Conservation (phyloP, 306 rosid genomes). For the Vicia faba region DNA sequence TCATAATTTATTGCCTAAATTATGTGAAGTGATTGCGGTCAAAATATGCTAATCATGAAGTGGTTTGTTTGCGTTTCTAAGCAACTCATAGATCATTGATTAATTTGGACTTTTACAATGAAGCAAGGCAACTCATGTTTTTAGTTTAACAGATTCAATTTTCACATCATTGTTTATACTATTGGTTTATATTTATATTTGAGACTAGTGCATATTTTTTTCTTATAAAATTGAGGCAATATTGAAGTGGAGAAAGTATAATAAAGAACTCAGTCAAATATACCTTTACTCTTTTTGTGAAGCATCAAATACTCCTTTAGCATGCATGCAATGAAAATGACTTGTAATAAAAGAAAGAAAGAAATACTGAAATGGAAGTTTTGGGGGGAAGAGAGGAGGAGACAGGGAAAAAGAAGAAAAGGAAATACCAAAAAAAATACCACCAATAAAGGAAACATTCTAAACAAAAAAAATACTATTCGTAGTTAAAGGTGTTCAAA, state of each 20-base stretch:
- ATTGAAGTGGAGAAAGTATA: neutral
- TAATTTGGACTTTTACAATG: constrained; percentile 22
- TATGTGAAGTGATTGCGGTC: constrained; percentile 43
- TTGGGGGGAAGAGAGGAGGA: neutral
- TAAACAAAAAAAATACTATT: neutral
- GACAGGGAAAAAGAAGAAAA: neutral
- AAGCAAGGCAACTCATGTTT: neutral
- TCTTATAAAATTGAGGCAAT: too few species aligned
- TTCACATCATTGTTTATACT: too few species aligned
- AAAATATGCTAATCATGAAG: constrained; percentile 35
- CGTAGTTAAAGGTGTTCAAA: constrained; percentile 18
- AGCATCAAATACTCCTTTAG: constrained; percentile 11
- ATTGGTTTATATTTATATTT: too few species aligned
- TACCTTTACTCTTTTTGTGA: neutral
- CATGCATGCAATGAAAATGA: constrained; percentile 11
- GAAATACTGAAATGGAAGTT: neutral
- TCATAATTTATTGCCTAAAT: constrained; percentile 40
- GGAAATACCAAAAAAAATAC: constrained; percentile 6
- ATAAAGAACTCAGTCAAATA: constrained; percentile 1
- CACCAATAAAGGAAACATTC: too few species aligned
- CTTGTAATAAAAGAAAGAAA: neutral
- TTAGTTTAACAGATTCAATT: too few species aligned
- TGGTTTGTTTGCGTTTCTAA: constrained; percentile 34
- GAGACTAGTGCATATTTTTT: too few species aligned
- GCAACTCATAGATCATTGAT: constrained; percentile 32